Base-by-base conservation (phyloP, 768 basidiomycete genomes). In the Galerina sulciceps region DNA sequence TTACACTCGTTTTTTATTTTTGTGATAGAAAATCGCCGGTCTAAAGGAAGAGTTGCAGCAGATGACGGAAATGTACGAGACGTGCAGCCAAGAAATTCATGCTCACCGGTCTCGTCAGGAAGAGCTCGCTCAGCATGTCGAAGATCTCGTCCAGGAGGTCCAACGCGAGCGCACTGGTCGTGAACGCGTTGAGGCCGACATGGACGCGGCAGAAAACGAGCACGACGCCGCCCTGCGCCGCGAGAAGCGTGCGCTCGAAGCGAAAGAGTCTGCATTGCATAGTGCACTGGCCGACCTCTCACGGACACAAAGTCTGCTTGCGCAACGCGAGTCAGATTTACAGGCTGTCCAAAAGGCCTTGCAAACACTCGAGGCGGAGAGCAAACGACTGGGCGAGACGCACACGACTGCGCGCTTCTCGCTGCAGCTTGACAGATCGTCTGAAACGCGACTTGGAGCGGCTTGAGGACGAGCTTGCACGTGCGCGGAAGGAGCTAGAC, bases 361-460 rank as follows among this genome's bases (percentile, higher is more conserved):
- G n/a, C 82, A 85, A 61, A 72, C 78, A 1, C 72, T 91, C 46
- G 94, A 97, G 67, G 77, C 80, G 26, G 93, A 95, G 71, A 86
- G 87, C 20, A 88, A 89, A 74, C 81, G 86, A 57, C 81, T 89
- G 0, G 96, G 96, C 18, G 93, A 96, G 74, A 86, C 88, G 11
- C 90, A 91, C 66, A 89, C 90, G 0, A 89, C 87, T 2, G 90
- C 94, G 20, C 81, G 87, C 43, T 93, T 94, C 76, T 91, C 91
- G 0, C 75, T 98, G 34, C 93, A 97, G 70, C 83, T 98, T 17
- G 96, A 80, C 91, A 1, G 96, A 98, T 61, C 78, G 94, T 2
- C 75, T 95, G 48, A 89, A 89, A 71, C 83, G 95, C 26, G 96
- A 99, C 68, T 66, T 97, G 40, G 87, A 89, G 62, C 78, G 91